Evolutionary conservation across 192 early-diverging fungal species (phyloP), one percentile per base, ranked within the genome.

Genomic region (Rhizophlyctis rosea): DNA sequence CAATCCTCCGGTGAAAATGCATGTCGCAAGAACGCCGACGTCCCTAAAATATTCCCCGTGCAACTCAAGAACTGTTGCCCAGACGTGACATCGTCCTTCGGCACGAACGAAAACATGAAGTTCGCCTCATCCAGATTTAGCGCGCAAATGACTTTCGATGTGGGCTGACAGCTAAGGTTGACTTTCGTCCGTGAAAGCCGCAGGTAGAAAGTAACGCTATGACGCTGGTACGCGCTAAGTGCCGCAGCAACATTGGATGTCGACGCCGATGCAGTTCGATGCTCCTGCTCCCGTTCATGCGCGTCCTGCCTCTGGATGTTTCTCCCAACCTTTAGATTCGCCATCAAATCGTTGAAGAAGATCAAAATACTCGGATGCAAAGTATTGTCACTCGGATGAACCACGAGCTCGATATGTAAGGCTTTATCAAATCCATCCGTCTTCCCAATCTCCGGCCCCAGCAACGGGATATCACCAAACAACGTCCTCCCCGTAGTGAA

Each of bases 1-100:
- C 89, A 88, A 54, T 86, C 80, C 65, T 88, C 83, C 16, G 87
- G 87, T n/a, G 90, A 91, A 60, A 88, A 91, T 18, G 79, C 68
- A 59, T 91, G 90, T 2, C 84, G 83, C 24, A 89, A 75, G 33
- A 83, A 70, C 0, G 78, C 83, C 1, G 84, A 85, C 0, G 81
- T 79, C 3, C 79, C 79, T n/a, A 69, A 62, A 27, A 89, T 76
- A 29, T 73, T 81, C 9, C 75, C 87, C 25, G 79, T 72, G 61
- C 84, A 79, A 16, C 79, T 85, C 67, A 77, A 24, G 70, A 65
- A 60, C 62, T 63, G 54, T n/a, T 21, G 32, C 14, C 51, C 31
- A 47, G 36, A 60, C 23, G 23, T 49, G 11, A 34, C 31, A 27
- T 49, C 32, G 5, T 11, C 52, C n/a, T 61, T 67, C 3, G 77